Conservation (phyloP, 2,329 filamentous ascomycete species). For the Elsinoe arachidis region DNA sequence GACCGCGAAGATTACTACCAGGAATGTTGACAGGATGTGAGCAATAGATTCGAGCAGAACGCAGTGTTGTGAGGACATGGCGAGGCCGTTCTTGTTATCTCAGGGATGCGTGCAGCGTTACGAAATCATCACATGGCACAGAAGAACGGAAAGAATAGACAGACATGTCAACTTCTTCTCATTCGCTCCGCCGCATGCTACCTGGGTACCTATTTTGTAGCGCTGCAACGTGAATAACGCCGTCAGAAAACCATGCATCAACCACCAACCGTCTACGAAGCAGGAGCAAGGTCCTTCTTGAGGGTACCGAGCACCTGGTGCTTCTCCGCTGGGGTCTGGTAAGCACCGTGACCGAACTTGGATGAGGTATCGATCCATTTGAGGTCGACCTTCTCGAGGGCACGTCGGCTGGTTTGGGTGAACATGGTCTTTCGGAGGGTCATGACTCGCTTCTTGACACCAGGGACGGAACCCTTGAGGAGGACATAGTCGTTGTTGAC, state of each 20-base stretch:
- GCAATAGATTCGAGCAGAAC: neutral
- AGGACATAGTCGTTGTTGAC: slow-evolving; percentile 99
- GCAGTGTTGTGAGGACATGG: neutral
- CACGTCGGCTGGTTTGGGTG: slow-evolving; percentile 87
- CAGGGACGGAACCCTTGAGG: slow-evolving; percentile 94
- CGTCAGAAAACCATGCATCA: slow-evolving; percentile 9
- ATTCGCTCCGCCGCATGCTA: slow-evolving; percentile 8
- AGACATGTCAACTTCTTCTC: neutral
- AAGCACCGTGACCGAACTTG: slow-evolving; percentile 99
- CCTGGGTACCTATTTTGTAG: slow-evolving; percentile 9
- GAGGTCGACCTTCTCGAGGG: slow-evolving; percentile 98
- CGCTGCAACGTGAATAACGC: slow-evolving; percentile 10
- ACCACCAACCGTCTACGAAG: slow-evolving; percentile 9
- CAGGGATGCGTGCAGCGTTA: neutral
- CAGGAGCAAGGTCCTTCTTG: slow-evolving; percentile 77
- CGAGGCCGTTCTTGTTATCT: neutral
- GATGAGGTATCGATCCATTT: slow-evolving; percentile 99
- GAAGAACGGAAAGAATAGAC: too few relatives aligned
- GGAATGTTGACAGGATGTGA: neutral
- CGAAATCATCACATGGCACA: neutral
- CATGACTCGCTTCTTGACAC: slow-evolving; percentile 99
- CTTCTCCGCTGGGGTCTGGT: slow-evolving; percentile 98
- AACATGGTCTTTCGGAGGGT: slow-evolving; percentile 99
- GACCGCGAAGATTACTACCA: neutral
- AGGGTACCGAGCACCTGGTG: slow-evolving; percentile 93